A percentile compares a stretch with the other conserved stretches of the same genome.
Evolutionary conservation across 2,329 filamentous ascomycete genomes (phyloP).

Genomic region (Blumeria graminis): DNA sequence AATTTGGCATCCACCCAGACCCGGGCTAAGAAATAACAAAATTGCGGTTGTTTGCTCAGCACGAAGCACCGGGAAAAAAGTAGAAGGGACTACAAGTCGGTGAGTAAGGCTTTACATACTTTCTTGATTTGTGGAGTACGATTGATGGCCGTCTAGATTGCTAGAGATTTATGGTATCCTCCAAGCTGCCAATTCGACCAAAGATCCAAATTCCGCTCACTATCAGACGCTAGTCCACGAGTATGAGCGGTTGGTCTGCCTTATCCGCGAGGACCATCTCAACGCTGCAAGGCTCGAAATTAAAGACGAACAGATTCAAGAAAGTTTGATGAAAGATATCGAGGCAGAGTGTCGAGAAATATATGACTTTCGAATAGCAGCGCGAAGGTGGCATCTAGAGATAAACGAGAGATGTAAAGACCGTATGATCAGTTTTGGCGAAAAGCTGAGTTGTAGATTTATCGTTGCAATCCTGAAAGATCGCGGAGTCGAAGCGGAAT

Average conservation of each 20-base stretch:
- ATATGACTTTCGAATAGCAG: conserved; percentile 43
- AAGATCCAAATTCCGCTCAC: conserved; percentile 27
- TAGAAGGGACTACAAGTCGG: conserved; percentile 86
- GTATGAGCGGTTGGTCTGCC: conserved; percentile 52
- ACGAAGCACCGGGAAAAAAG: conserved; percentile 80
- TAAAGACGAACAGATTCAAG: conserved; percentile 28
- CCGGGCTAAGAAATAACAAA: conserved; percentile 39
- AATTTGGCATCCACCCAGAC: conserved; percentile 18
- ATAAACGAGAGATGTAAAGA: conserved; percentile 61
- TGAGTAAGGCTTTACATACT: conserved; percentile 22
- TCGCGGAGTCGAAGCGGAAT: conserved; percentile 60
- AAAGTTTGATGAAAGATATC: conserved; percentile 39
- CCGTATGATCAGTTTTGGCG: conserved; percentile 79
- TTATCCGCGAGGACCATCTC: conserved; percentile 65
- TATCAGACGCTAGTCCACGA: conserved; percentile 27
- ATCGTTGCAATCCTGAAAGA: conserved; percentile 72
- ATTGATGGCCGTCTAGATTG: conserved; percentile 13
- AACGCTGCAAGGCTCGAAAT: conserved; percentile 42
- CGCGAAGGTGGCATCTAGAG: conserved; percentile 44
- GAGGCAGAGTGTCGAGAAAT: conserved; percentile 60
- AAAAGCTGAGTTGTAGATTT: conserved; percentile 84
- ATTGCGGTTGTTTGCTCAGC: conserved; percentile 92
- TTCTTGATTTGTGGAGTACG: not conserved
- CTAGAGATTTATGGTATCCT: conserved; percentile 35
- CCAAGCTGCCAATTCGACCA: conserved; percentile 19